Conservation (phyloP, 306 rosid genomes). For the Castanopsis chinensis region DNA sequence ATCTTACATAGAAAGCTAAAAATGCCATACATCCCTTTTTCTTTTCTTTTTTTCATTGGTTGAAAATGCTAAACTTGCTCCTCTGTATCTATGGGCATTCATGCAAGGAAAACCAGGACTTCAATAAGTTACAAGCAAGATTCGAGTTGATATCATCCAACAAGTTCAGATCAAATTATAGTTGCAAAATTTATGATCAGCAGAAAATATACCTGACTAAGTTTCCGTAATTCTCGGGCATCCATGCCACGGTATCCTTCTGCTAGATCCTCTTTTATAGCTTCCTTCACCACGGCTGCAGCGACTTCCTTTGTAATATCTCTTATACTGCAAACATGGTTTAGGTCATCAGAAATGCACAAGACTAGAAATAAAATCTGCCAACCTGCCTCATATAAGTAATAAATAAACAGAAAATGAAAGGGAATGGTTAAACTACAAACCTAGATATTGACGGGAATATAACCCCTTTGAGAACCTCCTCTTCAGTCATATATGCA, state of each 20-base stretch:
- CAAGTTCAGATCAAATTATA: background rate
- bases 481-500: constrained; percentile 92
- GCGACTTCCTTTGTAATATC: constrained; percentile 93
- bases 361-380: constrained; percentile 2
- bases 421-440: constrained; percentile 1
- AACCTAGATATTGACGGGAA: constrained; percentile 94
- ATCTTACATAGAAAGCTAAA: background rate
- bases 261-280: constrained; percentile 82
- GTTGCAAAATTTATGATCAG: background rate
- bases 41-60: no score
- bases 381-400: background rate
- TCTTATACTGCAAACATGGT: constrained; percentile 69
- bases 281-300: constrained; percentile 88
- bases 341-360: constrained; percentile 23
- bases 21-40: background rate
- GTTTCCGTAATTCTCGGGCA: constrained; percentile 74
- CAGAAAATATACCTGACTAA: constrained; percentile 50
- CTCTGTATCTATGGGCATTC: background rate
- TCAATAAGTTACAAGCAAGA: background rate
- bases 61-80: background rate
- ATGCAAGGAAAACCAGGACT: background rate
- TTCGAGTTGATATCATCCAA: background rate
- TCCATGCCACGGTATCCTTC: constrained; percentile 89
- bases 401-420: background rate
- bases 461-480: constrained; percentile 74